Conservation (phyloP, 495 filamentous ascomycete genomes). For the Trichoderma orchidacearum region DNA sequence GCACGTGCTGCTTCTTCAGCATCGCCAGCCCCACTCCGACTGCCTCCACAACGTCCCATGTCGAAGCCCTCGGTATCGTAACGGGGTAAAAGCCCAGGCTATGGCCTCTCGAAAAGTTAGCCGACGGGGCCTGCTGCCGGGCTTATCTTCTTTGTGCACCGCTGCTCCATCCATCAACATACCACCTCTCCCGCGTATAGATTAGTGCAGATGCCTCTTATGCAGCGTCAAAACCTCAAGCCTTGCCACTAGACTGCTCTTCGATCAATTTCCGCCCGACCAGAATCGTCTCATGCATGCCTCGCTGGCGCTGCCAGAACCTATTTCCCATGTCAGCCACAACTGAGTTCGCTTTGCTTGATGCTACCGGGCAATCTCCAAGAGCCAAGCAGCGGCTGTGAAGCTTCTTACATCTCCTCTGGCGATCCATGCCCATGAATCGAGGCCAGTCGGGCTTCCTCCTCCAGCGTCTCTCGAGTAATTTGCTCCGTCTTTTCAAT, state of each 20-base stretch:
- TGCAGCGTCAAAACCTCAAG: not conserved
- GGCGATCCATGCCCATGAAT: constrained; percentile 32
- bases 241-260: not conserved
- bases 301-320: constrained; percentile 58
- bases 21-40: not conserved
- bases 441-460: constrained; percentile 52
- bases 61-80: not conserved
- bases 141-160: too few species aligned
- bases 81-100: not conserved
- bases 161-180: too few species aligned
- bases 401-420: constrained; percentile 32
- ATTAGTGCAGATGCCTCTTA: not conserved
- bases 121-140: not conserved
- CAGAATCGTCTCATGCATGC: constrained; percentile 44
- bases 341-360: not conserved
- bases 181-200: not conserved
- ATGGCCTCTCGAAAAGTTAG: not conserved
- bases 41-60: not conserved
- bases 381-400: not conserved
- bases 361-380: not conserved
- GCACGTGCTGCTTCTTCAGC: not conserved
- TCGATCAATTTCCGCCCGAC: constrained; percentile 29
- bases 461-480: constrained; percentile 34
- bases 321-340: constrained; percentile 2
- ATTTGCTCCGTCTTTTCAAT: constrained; percentile 32